A percentile compares a stretch with the other conserved stretches of the same genome.
Evolutionary conservation across 2,329 filamentous ascomycete genomes (phyloP).

Genomic region (Beauveria rudraprayagi): DNA sequence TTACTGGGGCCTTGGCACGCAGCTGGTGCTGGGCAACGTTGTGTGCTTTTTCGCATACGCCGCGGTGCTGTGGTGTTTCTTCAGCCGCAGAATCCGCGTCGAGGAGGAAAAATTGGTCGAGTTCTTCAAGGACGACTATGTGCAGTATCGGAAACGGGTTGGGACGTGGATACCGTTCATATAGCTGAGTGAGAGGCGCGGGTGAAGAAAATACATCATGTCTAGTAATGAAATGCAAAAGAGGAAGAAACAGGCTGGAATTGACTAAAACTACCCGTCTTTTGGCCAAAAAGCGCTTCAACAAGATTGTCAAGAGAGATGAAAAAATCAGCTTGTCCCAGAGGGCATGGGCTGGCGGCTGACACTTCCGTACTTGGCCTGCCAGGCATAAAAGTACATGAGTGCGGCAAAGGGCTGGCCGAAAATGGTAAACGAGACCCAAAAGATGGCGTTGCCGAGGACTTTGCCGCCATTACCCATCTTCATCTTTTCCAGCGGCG

Average conservation of each 20-base stretch:
- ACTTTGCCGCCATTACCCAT: conserved; percentile 63
- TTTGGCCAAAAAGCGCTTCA: neutral
- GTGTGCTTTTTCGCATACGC: conserved; percentile 70
- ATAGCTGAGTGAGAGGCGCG: neutral
- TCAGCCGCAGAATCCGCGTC: conserved; percentile 60
- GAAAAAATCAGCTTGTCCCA: neutral
- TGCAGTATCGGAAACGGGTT: conserved; percentile 62
- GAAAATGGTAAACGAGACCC: conserved; percentile 91
- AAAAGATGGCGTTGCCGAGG: conserved; percentile 89
- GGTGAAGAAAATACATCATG: neutral
- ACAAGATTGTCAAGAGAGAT: neutral
- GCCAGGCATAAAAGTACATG: conserved; percentile 97
- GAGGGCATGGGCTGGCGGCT: conserved; percentile 34
- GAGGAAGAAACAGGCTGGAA: neutral
- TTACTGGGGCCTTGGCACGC: conserved; percentile 95
- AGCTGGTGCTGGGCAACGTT: conserved; percentile 79
- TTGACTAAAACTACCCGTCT: neutral
- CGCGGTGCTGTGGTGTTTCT: conserved; percentile 78
- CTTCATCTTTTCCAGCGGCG: conserved; percentile 70
- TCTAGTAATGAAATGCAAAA: neutral
- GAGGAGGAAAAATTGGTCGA: conserved; percentile 71
- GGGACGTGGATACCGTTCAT: conserved; percentile 71
- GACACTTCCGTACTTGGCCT: conserved; percentile 89
- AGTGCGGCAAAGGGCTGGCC: conserved; percentile 89
- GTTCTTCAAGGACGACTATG: conserved; percentile 82